A percentile compares a stretch with the other conserved stretches of the same genome.
Evolutionary conservation across 2,329 filamentous ascomycete genomes (phyloP).

Genomic region (Rutstroemia sp.): DNA sequence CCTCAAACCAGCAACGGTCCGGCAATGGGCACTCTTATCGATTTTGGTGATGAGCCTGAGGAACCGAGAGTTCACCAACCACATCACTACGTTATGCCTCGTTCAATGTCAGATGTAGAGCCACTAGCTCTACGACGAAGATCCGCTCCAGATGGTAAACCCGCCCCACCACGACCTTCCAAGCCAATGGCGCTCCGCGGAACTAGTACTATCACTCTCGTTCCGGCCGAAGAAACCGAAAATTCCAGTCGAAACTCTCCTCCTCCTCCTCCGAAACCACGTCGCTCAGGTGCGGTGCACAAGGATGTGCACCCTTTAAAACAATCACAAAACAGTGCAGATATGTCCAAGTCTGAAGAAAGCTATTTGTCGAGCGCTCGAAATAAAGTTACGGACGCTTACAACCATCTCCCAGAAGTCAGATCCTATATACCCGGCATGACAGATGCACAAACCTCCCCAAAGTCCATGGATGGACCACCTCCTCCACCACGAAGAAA

Average conservation of each 20-base stretch:
- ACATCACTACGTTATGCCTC: conserved; percentile 21
- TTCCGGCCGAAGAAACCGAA: conserved; percentile 32
- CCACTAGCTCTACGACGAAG: conserved; percentile 27
- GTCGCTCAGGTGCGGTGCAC: conserved; percentile 14
- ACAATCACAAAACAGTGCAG: conserved; percentile 22
- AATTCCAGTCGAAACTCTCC: conserved; percentile 35
- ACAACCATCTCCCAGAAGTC: conserved; percentile 28
- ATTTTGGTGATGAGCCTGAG: conserved; percentile 48
- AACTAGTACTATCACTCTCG: conserved; percentile 17
- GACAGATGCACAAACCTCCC: neutral
- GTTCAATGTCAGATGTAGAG: conserved; percentile 24
- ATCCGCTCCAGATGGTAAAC: conserved; percentile 16
- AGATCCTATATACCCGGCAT: conserved; percentile 24
- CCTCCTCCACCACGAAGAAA: conserved; percentile 20
- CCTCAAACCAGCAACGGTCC: conserved; percentile 30
- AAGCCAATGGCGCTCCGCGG: conserved; percentile 52
- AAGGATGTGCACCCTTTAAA: conserved; percentile 20
- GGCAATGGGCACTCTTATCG: conserved; percentile 50
- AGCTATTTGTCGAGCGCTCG: conserved; percentile 25
- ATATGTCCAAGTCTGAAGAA: conserved; percentile 12
- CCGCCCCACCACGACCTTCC: conserved; percentile 46
- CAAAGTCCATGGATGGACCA: conserved; percentile 9
- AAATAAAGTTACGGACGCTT: conserved; percentile 25
- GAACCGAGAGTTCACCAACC: conserved; percentile 32
- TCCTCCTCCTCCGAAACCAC: conserved; percentile 25